phyloP scores from a whole-genome alignment of 306 rosid species.

The Glycine soja region DNA sequence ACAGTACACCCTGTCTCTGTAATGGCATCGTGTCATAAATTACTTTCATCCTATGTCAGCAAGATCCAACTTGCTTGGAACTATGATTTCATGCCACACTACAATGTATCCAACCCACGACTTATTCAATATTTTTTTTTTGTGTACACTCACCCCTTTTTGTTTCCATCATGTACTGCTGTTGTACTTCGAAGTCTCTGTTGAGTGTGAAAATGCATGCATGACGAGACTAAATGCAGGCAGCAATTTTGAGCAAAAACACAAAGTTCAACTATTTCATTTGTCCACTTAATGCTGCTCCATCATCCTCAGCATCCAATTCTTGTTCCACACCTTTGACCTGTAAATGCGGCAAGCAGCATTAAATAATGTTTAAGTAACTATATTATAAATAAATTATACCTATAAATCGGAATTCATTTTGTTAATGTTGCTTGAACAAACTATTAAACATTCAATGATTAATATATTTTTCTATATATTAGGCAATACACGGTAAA shows the following conservation, averaged over 20 bases:
- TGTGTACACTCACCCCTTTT: conserved; percentile 25
- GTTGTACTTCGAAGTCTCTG: conserved; percentile 18
- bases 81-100: conserved; percentile 29
- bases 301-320: conserved; percentile 75
- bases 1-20: conserved; percentile 21
- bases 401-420: conserved; percentile 23
- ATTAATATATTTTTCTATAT: background rate
- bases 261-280: conserved; percentile 53
- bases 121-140: conserved; percentile 33
- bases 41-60: conserved; percentile 25
- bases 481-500: too few relatives aligned
- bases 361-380: background rate
- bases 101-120: conserved; percentile 27
- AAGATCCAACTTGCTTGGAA: conserved; percentile 43
- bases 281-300: conserved; percentile 60
- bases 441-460: background rate
- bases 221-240: conserved; percentile 7
- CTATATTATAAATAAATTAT: background rate
- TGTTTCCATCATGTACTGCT: conserved; percentile 47
- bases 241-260: conserved; percentile 3
- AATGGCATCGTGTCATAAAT: conserved; percentile 26
- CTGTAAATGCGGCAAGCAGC: conserved; percentile 56
- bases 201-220: conserved; percentile 27
- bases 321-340: conserved; percentile 94
- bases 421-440: conserved; percentile 12